Evolutionary conservation across 2,329 filamentous ascomycete genomes (phyloP), one percentile per base, ranked within the genome.

Genomic region (Didymella keratinophila): DNA sequence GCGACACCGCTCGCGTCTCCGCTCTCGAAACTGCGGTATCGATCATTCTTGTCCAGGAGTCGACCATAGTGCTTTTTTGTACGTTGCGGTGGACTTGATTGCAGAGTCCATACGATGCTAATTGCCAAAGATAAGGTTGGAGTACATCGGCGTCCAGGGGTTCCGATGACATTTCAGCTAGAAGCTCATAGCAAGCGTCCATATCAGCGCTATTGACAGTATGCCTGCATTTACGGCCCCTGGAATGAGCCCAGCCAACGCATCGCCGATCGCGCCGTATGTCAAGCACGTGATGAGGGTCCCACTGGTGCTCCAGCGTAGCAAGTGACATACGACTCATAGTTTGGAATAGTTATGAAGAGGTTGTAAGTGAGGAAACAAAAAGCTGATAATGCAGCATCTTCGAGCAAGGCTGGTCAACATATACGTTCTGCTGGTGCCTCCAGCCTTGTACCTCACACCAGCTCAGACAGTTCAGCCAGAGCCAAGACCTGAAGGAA

Each of bases 31-130:
- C 23, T 4, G 44, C 46, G 2, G 34, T 27, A 2, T 39, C 18
- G 16, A 65, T 61, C 18, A 27, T 23, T 0, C 39, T 34, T 3
- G 18, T 39, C 61, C 61, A 62, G 20, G 51, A 43, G 0, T 45
- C 28, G 6, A 58, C 41, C 49, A 56, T 56, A 3, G 27, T 12
- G 2, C 52, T 18, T 6, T 44, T 48, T 16, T 64, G 61, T 7
- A 36, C 41, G 8, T 32, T 37, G 30, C 44, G 51, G 6, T 36
- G 27, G 2, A 16, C 28, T 41, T 47, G 51, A 12, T 25, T 27
- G 43, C 59, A 56, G 2, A 71, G 58, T 4, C 61, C 57, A 25
- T 46, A 11, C 0, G 21, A 1, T 11, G 68, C 68, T 2, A 70
- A 52, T 6, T 18, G 16, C n/a, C 34, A 4, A 2, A 70, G 58